Evolutionary conservation across 495 filamentous ascomycete species (phyloP).

Genomic region (Neurospora africana): DNA sequence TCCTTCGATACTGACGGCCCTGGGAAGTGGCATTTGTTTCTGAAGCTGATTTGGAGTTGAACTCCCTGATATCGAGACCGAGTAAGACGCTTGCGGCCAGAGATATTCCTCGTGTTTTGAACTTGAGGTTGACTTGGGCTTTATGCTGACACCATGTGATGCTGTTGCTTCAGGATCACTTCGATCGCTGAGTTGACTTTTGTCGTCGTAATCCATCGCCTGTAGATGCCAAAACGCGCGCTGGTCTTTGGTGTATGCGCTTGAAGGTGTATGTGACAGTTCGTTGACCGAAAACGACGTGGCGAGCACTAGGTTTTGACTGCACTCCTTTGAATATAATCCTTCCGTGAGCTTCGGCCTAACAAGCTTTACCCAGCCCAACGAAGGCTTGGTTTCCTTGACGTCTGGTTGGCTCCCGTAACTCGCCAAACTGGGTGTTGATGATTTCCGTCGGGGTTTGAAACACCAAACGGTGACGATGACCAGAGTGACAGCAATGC

Average conservation of each 20-base stretch:
- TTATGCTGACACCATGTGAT: slow-evolving; percentile 25
- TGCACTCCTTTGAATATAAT: not conserved
- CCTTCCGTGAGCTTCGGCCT: not conserved
- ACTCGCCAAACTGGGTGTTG: not conserved
- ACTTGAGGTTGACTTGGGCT: not conserved
- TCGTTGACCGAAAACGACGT: not conserved
- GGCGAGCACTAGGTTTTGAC: not conserved
- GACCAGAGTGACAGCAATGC: slow-evolving; percentile 17
- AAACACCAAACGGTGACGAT: slow-evolving; percentile 10
- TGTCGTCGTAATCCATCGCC: slow-evolving; percentile 15
- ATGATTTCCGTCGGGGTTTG: not conserved
- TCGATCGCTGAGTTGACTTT: not conserved
- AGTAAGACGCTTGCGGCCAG: not conserved
- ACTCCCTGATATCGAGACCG: not conserved
- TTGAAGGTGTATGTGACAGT: not conserved
- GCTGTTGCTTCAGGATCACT: slow-evolving; percentile 12
- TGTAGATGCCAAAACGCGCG: not conserved
- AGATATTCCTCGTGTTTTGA: not conserved
- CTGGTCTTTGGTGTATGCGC: not conserved
- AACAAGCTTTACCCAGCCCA: not conserved
- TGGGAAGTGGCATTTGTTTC: not conserved
- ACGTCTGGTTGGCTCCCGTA: not conserved
- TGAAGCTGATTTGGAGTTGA: not conserved
- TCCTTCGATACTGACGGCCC: slow-evolving; percentile 1
- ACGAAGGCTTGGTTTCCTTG: not conserved